These are phyloP conservation scores for Globisporangium spiculum DNA, from an alignment of 352 stramenopile genomes.

Conservation along the genomic window DNA sequence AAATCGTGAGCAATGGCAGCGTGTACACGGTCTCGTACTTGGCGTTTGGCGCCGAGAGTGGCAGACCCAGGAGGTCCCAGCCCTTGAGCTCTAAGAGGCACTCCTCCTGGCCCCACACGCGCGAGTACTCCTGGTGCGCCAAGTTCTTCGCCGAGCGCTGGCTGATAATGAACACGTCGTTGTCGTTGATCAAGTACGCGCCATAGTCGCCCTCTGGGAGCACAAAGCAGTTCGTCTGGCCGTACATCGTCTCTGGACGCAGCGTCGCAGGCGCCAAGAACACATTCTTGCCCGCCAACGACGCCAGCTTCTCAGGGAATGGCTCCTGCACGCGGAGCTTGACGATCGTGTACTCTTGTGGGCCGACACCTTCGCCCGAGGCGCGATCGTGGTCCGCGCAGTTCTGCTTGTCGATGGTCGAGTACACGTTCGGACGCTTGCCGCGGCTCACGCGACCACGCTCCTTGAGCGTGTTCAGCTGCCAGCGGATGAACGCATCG, in stretches of 20 bases:
- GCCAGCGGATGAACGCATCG: constrained; percentile 99
- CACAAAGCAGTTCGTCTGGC: constrained; percentile 99
- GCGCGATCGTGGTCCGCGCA: constrained; percentile 99
- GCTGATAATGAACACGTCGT: constrained; percentile 96
- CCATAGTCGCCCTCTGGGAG: constrained; percentile 98
- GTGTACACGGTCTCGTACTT: constrained; percentile 99
- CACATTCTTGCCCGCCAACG: constrained; percentile 88
- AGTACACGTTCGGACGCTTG: constrained; percentile 99
- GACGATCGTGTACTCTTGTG: constrained; percentile 99
- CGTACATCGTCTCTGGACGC: constrained; percentile 99
- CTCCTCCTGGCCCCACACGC: constrained; percentile 86
- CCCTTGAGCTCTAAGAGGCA: constrained; percentile 92
- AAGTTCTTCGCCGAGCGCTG: constrained; percentile 92
- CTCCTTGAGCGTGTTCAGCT: constrained; percentile 97
- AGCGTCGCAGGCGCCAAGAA: constrained; percentile 98
- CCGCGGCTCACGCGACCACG: constrained; percentile 88
- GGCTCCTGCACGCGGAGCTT: constrained; percentile 94
- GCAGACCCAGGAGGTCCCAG: constrained; percentile 96
- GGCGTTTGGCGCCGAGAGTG: constrained; percentile 94
- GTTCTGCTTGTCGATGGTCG: constrained; percentile 97
- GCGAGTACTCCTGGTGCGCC: constrained; percentile 93
- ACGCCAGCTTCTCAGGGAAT: constrained; percentile 70
- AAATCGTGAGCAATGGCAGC: constrained; percentile 98
- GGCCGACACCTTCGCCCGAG: constrained; percentile 97
- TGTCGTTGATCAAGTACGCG: constrained; percentile 94